A percentile compares a stretch with the other conserved stretches of the same genome.
phyloP scores from a whole-genome alignment of 306 rosid genomes.

The Quercus dentata region DNA sequence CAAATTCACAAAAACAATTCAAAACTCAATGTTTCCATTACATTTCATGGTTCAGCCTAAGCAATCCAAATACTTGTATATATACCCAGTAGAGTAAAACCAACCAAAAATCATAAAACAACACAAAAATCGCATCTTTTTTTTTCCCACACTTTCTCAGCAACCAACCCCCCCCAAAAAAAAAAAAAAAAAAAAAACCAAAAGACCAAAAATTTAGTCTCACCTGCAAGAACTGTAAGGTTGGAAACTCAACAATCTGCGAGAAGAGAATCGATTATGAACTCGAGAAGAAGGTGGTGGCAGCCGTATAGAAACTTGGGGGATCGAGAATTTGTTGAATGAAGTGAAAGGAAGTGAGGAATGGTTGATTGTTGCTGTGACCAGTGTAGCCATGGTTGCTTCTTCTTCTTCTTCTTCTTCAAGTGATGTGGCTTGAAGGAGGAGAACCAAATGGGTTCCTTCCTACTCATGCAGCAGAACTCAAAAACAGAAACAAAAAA shows the following conservation, averaged over 20 bases:
- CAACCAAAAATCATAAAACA: too few species aligned
- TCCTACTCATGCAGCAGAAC: conserved; percentile 79
- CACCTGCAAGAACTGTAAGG: conserved; percentile 34
- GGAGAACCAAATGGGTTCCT: conserved; percentile 30
- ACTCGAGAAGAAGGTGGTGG: conserved; percentile 44
- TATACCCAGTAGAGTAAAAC: too few species aligned
- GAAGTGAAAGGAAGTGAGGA: conserved; percentile 26
- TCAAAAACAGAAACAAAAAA: conserved; percentile 17
- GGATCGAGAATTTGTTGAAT: conserved; percentile 29
- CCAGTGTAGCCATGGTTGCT: conserved; percentile 58
- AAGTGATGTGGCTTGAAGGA: conserved; percentile 61
- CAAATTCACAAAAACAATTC: too few species aligned
- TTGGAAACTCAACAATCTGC: conserved; percentile 49
- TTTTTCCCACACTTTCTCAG: too few species aligned
- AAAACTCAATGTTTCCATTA: too few species aligned
- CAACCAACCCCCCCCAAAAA: too few species aligned
- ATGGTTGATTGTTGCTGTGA: conserved; percentile 25
- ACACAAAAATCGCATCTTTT: too few species aligned
- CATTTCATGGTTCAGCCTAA: too few species aligned
- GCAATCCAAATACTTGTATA: too few species aligned
- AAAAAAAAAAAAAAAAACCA: too few species aligned
- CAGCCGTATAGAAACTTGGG: conserved; percentile 27
- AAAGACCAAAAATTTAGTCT: background rate
- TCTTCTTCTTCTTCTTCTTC: conserved; percentile 39
- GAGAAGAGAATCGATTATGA: conserved; percentile 59